Evolutionary conservation across 2,329 filamentous ascomycete genomes (phyloP).

Genomic region (Fusarium staphyleae): DNA sequence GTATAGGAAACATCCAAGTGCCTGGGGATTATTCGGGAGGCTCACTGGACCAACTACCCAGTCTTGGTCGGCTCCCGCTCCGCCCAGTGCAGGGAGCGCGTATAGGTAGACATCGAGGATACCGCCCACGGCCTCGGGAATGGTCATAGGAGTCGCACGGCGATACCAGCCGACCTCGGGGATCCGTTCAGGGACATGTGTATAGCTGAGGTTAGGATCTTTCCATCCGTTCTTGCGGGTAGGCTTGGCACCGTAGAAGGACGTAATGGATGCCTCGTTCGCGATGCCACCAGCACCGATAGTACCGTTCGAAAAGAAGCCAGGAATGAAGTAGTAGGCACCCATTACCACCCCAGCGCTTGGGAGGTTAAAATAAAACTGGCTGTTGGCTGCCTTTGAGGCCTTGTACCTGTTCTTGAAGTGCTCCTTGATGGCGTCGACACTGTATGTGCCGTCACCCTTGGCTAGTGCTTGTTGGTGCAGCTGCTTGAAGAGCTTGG

Average conservation of each 20-base stretch:
- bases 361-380: constrained; percentile 22
- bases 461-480: constrained; percentile 21
- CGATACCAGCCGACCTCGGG: constrained; percentile 26
- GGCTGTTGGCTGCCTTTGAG: constrained; percentile 20
- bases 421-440: constrained; percentile 24
- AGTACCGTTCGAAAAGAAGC: constrained; percentile 27
- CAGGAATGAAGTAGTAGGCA: constrained; percentile 24
- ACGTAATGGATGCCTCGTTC: constrained; percentile 24
- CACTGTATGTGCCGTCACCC: constrained; percentile 21
- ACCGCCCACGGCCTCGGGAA: constrained; percentile 13
- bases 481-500: constrained; percentile 16
- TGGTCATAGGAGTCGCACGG: constrained; percentile 20
- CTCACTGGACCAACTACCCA: constrained; percentile 11
- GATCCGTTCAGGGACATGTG: constrained; percentile 21
- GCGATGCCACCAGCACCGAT: constrained; percentile 22
- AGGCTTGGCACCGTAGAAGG: constrained; percentile 24
- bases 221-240: constrained; percentile 17
- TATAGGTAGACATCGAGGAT: constrained; percentile 25
- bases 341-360: constrained; percentile 23
- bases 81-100: constrained; percentile 12
- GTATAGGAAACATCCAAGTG: constrained; percentile 19
- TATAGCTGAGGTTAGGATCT: constrained; percentile 17
- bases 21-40: constrained; percentile 8
- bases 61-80: constrained; percentile 14
- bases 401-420: constrained; percentile 23